Evolutionary conservation across 1,284 basidiomycete species (phyloP), one percentile per base, ranked within the genome.

Genomic region (Cryptococcus amylolentus): DNA sequence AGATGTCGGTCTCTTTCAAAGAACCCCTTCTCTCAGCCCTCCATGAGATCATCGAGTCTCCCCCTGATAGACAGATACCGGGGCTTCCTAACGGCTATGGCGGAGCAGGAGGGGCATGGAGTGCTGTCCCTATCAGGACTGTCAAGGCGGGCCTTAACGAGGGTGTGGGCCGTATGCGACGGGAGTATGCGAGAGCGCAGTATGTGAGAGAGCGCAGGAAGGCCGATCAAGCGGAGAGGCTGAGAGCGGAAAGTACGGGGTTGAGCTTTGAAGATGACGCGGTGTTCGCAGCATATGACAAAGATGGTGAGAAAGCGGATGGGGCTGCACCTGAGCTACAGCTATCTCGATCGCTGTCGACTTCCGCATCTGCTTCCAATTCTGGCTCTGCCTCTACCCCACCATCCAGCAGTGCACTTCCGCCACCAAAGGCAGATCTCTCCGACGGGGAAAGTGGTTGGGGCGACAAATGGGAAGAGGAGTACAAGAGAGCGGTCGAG

Each of bases 11-110:
- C 8, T 86, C 86, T 0, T 89, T 91, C 65, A 88, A 91, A 69
- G 86, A 86, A 62, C 88, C 88, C 0, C 80, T 91, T 40, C 84
- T 85, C 6, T 86, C 82, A 1, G 89, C 89, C 1, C 81, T 92
- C 58, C 79, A 84, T 5, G 84, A 82, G 0, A 83, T 83, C 20
- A 79, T 91, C 43, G 85, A 85, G 37, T 72, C 81, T 3, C 68
- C 75, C 4, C 81, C 80, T 7, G 73, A 56, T 7, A 49, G 78
- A 1, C 81, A 83, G 61, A 79, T 91, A 1, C 89, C 90, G 0
- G 88, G 88, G 82, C 80, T 88, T 42, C 89, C 89, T 0, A 89
- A 91, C 67, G 86, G 87, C 28, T 72, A 80, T 18, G 68, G 73
- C 2, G 58, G 61, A 28, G 43, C 50, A 16, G 45, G 57, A 18